Evolutionary conservation across 768 basidiomycete species (phyloP), one percentile per base, ranked within the genome.

Genomic region (Lactarius vividus): DNA sequence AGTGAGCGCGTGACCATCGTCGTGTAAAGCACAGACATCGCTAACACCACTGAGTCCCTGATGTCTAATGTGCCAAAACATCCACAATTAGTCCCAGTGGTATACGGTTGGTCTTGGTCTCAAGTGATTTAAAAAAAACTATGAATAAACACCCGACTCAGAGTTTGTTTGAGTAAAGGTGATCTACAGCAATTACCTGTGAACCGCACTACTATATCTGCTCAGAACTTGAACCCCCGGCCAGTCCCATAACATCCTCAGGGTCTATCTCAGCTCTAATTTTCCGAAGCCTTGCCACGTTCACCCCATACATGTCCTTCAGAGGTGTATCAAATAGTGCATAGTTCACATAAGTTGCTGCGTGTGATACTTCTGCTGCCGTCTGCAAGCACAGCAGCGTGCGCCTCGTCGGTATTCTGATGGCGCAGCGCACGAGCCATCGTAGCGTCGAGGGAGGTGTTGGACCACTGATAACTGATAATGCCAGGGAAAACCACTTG

Each of bases 341-440:
- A 20, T 72, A 67, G 49, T 72, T 72, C n/a, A 20, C 33, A 23
- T 72, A 72, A 13, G n/a, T 15, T 3, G 69, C 40, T 11, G 64
- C 65, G 9, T 61, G 55, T 23, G 62, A 59, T 26, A 62, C 23
- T 67, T 44, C 46, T 72, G 71, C 20, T n/a, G n/a, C 69, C 69
- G 28, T 72, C 71, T 13, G 71, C 68, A 46, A 59, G 8, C 5
- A 71, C 71, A 3, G 58, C 68, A 9, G 49, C 49, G 1, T 10
- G 29, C 5, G 64, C 2, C 4, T 42, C 10, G 8, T 49, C 37
- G 1, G 62, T 26, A 13, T 26, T 20, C 10, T 56, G n/a, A n/a
- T n/a, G 63, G n/a, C 72, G 73, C 20, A 79, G 73, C 7, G 82
- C 79, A 23, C 75, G 49, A n/a, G 79, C 73, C 58, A 86, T 78